Conservation (phyloP, 2,329 filamentous ascomycete genomes). For the Hawksworthiomyces lignivorus region DNA sequence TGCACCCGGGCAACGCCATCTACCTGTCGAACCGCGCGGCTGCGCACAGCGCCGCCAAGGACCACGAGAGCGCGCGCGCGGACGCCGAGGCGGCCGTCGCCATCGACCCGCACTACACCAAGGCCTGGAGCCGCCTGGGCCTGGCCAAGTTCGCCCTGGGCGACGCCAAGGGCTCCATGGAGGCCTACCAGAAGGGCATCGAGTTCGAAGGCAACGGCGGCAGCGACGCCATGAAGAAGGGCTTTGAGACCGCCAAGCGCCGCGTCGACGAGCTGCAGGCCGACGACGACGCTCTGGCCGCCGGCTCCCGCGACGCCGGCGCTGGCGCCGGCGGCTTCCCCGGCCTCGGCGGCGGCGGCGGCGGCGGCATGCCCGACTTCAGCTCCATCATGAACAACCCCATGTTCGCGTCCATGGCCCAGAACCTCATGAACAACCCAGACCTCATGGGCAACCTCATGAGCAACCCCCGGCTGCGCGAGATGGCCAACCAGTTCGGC, state of each 20-base stretch:
- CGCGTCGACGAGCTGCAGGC: conserved; percentile 72
- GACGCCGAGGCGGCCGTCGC: conserved; percentile 88
- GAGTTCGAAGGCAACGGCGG: conserved; percentile 90
- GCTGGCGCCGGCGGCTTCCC: conserved; percentile 62
- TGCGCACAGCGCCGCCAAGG: conserved; percentile 74
- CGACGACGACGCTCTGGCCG: conserved; percentile 36
- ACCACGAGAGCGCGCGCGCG: conserved; percentile 74
- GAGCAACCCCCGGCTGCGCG: conserved; percentile 80
- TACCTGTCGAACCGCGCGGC: conserved; percentile 97
- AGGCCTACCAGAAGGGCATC: conserved; percentile 89
- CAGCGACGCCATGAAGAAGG: conserved; percentile 95
- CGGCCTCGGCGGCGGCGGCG: conserved; percentile 52
- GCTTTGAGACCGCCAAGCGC: conserved; percentile 85
- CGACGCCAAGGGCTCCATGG: conserved; percentile 85
- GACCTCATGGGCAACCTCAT: conserved; percentile 87
- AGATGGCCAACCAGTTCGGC: conserved; percentile 78
- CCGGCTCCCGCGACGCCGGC: conserved; percentile 30
- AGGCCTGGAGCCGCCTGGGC: conserved; percentile 91
- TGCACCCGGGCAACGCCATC: conserved; percentile 82
- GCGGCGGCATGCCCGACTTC: conserved; percentile 81
- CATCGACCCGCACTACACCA: conserved; percentile 88
- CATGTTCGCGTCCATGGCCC: conserved; percentile 96
- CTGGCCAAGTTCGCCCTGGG: conserved; percentile 87
- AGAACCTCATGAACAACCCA: conserved; percentile 95
- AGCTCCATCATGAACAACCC: conserved; percentile 89